Evolutionary conservation across 768 basidiomycete species (phyloP).

Genomic region (Suillus luteus): DNA sequence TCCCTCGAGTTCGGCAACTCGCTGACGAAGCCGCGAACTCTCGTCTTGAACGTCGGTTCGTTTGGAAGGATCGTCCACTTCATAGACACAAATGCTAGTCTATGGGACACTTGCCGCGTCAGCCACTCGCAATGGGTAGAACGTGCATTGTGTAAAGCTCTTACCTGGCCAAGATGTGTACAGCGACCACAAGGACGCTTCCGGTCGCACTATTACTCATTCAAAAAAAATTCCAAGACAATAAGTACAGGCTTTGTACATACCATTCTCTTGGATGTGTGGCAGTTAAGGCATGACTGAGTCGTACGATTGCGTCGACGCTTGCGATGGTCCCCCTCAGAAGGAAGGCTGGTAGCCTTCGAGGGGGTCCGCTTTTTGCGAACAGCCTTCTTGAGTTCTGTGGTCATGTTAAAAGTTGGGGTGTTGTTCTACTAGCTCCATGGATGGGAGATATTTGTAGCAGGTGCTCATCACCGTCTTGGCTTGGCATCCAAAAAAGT

Average conservation of each 20-base stretch:
- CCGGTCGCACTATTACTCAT: slow-evolving; percentile 42
- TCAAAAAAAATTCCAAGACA: background rate
- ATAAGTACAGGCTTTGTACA: slow-evolving; percentile 10
- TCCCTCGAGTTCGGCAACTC: slow-evolving; percentile 82
- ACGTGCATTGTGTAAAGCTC: slow-evolving; percentile 32
- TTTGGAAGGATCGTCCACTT: slow-evolving; percentile 74
- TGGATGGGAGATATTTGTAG: slow-evolving; percentile 32
- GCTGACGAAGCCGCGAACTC: slow-evolving; percentile 61
- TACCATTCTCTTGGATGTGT: slow-evolving; percentile 76
- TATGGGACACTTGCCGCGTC: slow-evolving; percentile 26
- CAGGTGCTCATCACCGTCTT: slow-evolving; percentile 13
- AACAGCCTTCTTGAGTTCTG: slow-evolving; percentile 23
- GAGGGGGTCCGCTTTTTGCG: slow-evolving; percentile 34
- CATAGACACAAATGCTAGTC: slow-evolving; percentile 84
- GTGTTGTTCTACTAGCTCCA: slow-evolving; percentile 2
- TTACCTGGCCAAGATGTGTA: slow-evolving; percentile 42
- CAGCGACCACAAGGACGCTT: slow-evolving; percentile 51
- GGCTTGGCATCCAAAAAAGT: slow-evolving; percentile 25
- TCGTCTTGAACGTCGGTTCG: slow-evolving; percentile 58
- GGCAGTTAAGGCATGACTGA: slow-evolving; percentile 73
- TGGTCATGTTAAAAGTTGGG: slow-evolving; percentile 27
- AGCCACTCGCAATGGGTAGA: slow-evolving; percentile 19
- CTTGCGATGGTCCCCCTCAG: slow-evolving; percentile 58
- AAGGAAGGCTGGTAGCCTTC: slow-evolving; percentile 28
- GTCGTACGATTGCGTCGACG: slow-evolving; percentile 72